These are phyloP conservation scores for Ceratocystis cubensis DNA, from an alignment of 2,329 filamentous ascomycete genomes.

Conservation along the genomic window DNA sequence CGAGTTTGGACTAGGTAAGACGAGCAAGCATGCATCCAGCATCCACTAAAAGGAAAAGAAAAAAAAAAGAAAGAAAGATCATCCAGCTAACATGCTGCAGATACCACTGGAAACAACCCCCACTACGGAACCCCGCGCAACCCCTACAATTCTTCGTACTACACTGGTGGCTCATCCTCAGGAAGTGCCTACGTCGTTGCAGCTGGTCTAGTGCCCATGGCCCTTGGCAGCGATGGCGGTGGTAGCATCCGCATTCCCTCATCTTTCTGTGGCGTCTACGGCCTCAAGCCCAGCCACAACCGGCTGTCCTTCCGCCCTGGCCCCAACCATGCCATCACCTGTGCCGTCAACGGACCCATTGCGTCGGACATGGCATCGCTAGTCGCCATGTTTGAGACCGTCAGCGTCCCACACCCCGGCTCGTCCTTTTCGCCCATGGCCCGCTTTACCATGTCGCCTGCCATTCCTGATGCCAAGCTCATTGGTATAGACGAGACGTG, in stretches of 20 bases:
- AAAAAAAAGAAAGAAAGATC: not conserved
- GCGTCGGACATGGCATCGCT: slow-evolving; percentile 55
- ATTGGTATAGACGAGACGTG: slow-evolving; percentile 55
- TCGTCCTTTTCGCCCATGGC: slow-evolving; percentile 39
- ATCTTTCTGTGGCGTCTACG: slow-evolving; percentile 60
- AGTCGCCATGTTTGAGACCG: slow-evolving; percentile 50
- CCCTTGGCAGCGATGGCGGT: slow-evolving; percentile 60
- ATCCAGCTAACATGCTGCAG: slow-evolving; percentile 25
- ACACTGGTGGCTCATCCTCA: slow-evolving; percentile 64
- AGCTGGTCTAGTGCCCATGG: slow-evolving; percentile 56
- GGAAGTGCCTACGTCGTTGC: slow-evolving; percentile 60
- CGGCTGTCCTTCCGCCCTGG: slow-evolving; percentile 52
- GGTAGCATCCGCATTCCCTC: slow-evolving; percentile 63
- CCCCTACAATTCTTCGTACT: slow-evolving; percentile 60
- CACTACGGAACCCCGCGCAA: slow-evolving; percentile 62
- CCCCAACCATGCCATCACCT: slow-evolving; percentile 45
- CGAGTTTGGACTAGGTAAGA: slow-evolving; percentile 54
- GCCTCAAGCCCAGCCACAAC: slow-evolving; percentile 58
- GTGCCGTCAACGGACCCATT: slow-evolving; percentile 55
- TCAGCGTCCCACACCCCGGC: slow-evolving; percentile 50
- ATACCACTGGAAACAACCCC: slow-evolving; percentile 65
- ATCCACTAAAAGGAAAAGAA: not conserved
- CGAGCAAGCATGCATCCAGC: not conserved
- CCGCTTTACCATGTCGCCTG: slow-evolving; percentile 25
- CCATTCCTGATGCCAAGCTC: slow-evolving; percentile 31